Percentiles rank a stretch among this genome's conserved stretches.
Evolutionary conservation across 2,329 filamentous ascomycete species (phyloP).

Genomic region (Fusarium chlamydosporum): DNA sequence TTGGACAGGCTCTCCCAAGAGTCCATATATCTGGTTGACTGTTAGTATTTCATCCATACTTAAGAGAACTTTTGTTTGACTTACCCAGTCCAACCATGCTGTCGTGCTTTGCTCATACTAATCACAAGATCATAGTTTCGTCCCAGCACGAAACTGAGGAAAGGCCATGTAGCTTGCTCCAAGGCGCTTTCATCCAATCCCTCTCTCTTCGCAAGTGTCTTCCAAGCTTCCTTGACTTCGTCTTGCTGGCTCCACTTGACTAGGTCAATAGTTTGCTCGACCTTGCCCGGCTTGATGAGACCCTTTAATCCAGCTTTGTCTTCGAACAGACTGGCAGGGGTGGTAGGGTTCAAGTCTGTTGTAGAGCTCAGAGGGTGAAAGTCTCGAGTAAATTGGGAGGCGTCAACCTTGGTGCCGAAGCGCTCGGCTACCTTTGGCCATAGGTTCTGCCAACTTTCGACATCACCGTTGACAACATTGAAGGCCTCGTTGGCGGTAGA

Average conservation of each 20-base stretch:
- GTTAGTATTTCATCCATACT: fast-evolving
- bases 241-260: constrained; percentile 12
- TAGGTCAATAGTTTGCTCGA: constrained; percentile 6
- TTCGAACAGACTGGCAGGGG: not conserved
- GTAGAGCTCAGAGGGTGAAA: not conserved
- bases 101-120: constrained; percentile 15
- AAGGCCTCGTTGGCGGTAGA: constrained; percentile 8
- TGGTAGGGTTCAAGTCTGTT: not conserved
- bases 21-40: not conserved
- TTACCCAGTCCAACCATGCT: constrained; percentile 3
- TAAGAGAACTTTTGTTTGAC: not conserved
- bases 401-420: not conserved
- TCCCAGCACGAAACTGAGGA: constrained; percentile 14
- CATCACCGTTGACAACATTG: constrained; percentile 20
- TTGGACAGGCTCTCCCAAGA: constrained; percentile 11
- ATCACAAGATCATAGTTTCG: constrained; percentile 21
- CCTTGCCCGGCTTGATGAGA: not conserved
- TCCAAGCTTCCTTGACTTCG: constrained; percentile 12
- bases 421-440: constrained; percentile 9
- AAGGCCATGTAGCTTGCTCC: constrained; percentile 12
- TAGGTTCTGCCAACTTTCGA: constrained; percentile 19
- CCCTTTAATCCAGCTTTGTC: constrained; percentile 11
- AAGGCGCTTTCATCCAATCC: constrained; percentile 10
- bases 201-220: constrained; percentile 1
- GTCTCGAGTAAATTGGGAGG: not conserved